Conservation (phyloP, 176 grass and related monocot species). For the Lolium perenne region DNA sequence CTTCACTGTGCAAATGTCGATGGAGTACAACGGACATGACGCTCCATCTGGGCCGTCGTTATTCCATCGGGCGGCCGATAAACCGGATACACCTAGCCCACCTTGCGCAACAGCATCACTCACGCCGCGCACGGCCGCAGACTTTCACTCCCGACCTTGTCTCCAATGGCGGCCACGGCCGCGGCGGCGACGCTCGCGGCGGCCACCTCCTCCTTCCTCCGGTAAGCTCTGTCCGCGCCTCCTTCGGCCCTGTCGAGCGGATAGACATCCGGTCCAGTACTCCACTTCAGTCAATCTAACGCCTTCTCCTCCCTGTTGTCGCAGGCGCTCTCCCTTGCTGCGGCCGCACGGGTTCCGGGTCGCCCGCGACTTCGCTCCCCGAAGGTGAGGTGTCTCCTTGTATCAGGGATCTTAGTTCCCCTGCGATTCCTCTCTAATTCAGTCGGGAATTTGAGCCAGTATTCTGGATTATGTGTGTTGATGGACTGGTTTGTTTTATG, state of each 20-base stretch:
- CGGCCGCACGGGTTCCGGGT: slow-evolving; percentile 41
- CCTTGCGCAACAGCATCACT: neutral
- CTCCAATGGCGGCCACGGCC: slow-evolving; percentile 50
- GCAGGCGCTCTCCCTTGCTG: slow-evolving; percentile 47
- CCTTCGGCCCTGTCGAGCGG: neutral
- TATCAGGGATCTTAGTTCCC: neutral
- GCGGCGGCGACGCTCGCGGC: slow-evolving; percentile 45
- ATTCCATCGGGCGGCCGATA: neutral
- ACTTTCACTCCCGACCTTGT: neutral
- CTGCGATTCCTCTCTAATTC: neutral
- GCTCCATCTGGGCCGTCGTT: neutral
- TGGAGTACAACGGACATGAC: neutral
- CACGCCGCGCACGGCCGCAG: neutral
- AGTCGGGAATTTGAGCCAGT: neutral
- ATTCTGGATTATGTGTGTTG: neutral
- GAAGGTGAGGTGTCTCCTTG: slow-evolving; percentile 30
- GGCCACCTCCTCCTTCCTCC: slow-evolving; percentile 49
- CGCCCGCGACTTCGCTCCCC: slow-evolving; percentile 28
- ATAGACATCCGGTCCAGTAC: neutral
- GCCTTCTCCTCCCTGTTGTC: neutral
- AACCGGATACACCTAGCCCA: neutral
- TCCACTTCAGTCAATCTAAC: neutral
- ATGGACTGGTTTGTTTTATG: neutral
- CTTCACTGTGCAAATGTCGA: neutral
- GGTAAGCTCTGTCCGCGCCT: neutral